Base-by-base conservation (phyloP, 2,329 filamentous ascomycete species). In the Hypoxylon sp. region DNA sequence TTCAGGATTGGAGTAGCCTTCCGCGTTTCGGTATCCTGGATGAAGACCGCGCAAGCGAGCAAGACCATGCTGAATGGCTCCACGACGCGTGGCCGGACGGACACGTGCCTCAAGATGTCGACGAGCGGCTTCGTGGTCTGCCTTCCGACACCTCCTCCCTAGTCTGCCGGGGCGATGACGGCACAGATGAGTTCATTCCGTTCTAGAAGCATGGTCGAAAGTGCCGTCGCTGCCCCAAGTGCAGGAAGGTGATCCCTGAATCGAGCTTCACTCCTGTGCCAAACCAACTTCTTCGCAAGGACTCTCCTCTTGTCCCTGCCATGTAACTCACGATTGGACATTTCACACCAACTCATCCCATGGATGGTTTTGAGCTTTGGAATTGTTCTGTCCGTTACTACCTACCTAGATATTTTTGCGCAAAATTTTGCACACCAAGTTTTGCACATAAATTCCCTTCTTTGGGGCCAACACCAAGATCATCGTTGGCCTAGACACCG, bases 21-120 rank as follows among this genome's bases (percentile, higher is more conserved):
- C 76, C 75, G 5, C 54, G 46, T 1, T 74, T 74, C 49, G 76
- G 77, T 6, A 78, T 78, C 25, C 54, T 77, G 22, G 70, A 77
- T 14, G 74, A 76, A 33, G 75, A 77, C 25, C 61, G 70, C 59
- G 72, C 46, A 11, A 40, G n/a, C 10, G 51, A 69, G 11, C 35
- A 68, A 11, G 64, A 73, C 14, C 56, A 59, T 22, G 25, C 69
- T 5, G 48, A 35, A 40, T 75, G 72, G 72, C 66, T 51, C 5
- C 46, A 71, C 20, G 76, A 77, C 35, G 70, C 51, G 3, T 78
- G 69, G 73, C 61, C 64, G 0, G 71, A 63, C 13, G 77, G 77
- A 37, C 71, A 59, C 14, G 68, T 74, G 1, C 75, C 75, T 5
- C 59, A 77, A 44, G 68, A 59, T 4, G 46, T 48, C 22, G 56